phyloP scores from a whole-genome alignment of 2,329 filamentous ascomycete genomes.

The Pestalotiopsis sp. region DNA sequence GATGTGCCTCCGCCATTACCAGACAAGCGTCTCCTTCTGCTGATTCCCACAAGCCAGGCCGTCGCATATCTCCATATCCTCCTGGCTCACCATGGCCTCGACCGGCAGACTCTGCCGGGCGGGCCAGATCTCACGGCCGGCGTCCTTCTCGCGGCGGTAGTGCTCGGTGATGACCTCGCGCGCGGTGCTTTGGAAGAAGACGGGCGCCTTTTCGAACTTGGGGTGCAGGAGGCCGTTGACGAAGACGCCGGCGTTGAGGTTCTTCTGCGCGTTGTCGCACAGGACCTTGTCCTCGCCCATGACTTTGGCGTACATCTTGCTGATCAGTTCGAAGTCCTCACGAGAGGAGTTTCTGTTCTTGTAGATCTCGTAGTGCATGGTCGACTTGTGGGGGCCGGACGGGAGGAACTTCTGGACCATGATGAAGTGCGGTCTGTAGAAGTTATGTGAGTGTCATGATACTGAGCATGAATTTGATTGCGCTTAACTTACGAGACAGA shows the following conservation, averaged over 20 bases:
- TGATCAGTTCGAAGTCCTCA: conserved; percentile 58
- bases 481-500: conserved; percentile 47
- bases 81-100: neutral
- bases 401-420: conserved; percentile 66
- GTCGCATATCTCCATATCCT: neutral
- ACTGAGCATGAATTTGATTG: neutral
- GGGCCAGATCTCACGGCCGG: conserved; percentile 53
- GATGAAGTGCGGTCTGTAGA: conserved; percentile 58
- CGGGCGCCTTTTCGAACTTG: conserved; percentile 57
- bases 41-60: neutral
- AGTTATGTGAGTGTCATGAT: neutral
- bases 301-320: conserved; percentile 62
- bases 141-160: conserved; percentile 44
- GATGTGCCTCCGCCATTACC: neutral
- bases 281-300: conserved; percentile 67
- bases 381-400: conserved; percentile 46
- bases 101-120: conserved; percentile 29
- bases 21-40: neutral
- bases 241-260: conserved; percentile 63
- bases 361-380: conserved; percentile 66
- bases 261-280: conserved; percentile 60
- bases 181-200: conserved; percentile 56
- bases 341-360: conserved; percentile 60
- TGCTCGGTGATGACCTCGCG: conserved; percentile 51
- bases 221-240: conserved; percentile 66